Base-by-base conservation (phyloP, 495 filamentous ascomycete species). In the Penicilliopsis zonata region DNA sequence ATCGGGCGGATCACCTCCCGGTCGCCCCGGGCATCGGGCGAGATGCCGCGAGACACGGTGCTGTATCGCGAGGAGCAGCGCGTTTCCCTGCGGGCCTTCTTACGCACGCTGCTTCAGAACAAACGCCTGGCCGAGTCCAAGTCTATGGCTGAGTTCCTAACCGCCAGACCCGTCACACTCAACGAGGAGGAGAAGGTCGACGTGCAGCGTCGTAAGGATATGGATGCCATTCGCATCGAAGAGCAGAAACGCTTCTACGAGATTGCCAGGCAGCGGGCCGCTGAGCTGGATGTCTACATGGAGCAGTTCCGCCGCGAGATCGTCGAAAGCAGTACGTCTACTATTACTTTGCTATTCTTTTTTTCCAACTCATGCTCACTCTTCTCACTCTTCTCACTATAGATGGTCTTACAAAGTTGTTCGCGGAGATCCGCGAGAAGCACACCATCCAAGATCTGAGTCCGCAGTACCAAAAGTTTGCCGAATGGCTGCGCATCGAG, bases 401-500 rank as follows among this genome's bases (percentile, higher is more conserved):
- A 78, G 74, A 95, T 61, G 90, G 90, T 7, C 65, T 98, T 33
- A 92, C 88, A 1, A 90, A 84, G 50, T 76, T 98, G 13, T 94
- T 98, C 55, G 65, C 76, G 35, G 90, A 95, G 53, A 92, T 98
- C 49, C 76, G 77, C 38, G 77, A 82, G 31, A 95, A 96, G 61
- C 57, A 80, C 24, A 82, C 68, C 10, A 84, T 98, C 29, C 70
- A 74, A 39, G 86, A 96, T 41, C 69, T 98, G 14, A 87, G 80
- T 44, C 72, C 90, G 17, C 86, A 96, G 51, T 98, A 96, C 52
- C 81, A 90, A 45, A 96, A 96, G 48, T 98, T 98, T 47, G 88
- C 88, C 17, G 90, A 98, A 55, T 98, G 90, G 90, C 64, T 96
- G 30, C 78, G 92, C 17, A 98, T 98, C 46, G 90, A 98, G 65